Conservation (phyloP, 2,329 filamentous ascomycete species). For the Elsinoe arachidis region DNA sequence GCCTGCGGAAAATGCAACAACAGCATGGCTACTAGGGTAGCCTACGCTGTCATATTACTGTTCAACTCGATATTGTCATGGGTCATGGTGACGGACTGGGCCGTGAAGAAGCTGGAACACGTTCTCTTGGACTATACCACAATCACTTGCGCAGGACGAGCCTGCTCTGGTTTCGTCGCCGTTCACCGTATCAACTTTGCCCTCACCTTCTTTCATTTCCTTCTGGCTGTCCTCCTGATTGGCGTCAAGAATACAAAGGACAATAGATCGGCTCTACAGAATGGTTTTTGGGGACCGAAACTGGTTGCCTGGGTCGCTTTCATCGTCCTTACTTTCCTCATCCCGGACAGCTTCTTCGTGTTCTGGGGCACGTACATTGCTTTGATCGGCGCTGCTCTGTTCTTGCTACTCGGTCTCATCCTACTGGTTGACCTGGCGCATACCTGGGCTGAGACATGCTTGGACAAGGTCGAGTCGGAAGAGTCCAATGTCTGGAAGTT, state of each 20-base stretch:
- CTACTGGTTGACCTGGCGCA: constrained; percentile 92
- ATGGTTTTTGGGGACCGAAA: constrained; percentile 99
- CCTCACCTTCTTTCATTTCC: constrained; percentile 83
- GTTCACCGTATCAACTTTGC: constrained; percentile 98
- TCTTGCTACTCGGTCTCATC: constrained; percentile 84
- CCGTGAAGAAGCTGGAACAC: constrained; percentile 87
- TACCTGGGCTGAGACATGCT: constrained; percentile 93
- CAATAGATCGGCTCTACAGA: constrained; percentile 79
- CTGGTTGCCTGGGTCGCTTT: constrained; percentile 80
- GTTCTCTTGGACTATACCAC: constrained; percentile 92
- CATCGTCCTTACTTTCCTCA: constrained; percentile 87
- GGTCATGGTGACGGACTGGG: constrained; percentile 99
- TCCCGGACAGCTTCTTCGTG: constrained; percentile 89
- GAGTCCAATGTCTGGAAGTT: constrained; percentile 79
- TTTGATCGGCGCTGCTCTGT: constrained; percentile 79
- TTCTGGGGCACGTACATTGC: constrained; percentile 94
- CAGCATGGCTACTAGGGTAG: constrained; percentile 94
- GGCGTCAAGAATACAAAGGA: constrained; percentile 83
- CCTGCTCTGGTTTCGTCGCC: constrained; percentile 92
- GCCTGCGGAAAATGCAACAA: constrained; percentile 96
- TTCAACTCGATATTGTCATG: constrained; percentile 95
- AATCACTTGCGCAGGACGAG: constrained; percentile 80
- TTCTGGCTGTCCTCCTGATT: constrained; percentile 74
- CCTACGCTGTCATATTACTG: constrained; percentile 72
- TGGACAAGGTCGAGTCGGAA: constrained; percentile 82